Evolutionary conservation across 179 eudicot species (phyloP), one percentile per base, ranked within the genome.

Genomic region (Carnegiea gigantea): DNA sequence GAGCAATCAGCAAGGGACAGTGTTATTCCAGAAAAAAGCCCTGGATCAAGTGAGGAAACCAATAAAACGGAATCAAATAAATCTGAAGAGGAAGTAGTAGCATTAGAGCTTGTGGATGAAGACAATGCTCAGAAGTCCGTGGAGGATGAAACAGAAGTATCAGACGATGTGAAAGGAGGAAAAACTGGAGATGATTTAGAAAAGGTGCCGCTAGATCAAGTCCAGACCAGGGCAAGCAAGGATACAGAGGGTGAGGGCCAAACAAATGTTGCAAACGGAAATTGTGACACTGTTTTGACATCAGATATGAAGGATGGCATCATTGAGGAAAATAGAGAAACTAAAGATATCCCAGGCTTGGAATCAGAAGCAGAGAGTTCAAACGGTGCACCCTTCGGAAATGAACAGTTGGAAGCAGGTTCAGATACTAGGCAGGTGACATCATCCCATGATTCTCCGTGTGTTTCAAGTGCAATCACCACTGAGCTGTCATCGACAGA

Each of bases 1-100:
- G 97, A 95, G 78, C 87, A 90, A 70, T 84, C 86, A 77, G 86
- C 91, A 49, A 86, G 86, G 78, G 95, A 90, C n/a, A 81, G 75
- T 67, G 64, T 82, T 38, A 28, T 84, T 6, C 18, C 14, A 1
- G 89, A 86, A 82, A 82, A 80, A 79, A 86, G 67, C 80, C 44
- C 71, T 68, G 74, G 75, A 24, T 79, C 17, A 38, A 67, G 43
- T 59, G 74, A 79, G 73, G 88, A 81, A 81, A 81, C 21, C 21
- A 49, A 76, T 84, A 71, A 46, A 49, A 23, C 76, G 49, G 86
- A 81, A 79, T 70, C 87, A 80, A 79, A 85, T 79, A 73, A 59
- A 40, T 83, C 76, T 79, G 85, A 84, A 78, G 86, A 84, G 23
- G 83, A 49, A 75, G 80, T 75, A 75, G 80, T 75, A 62, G 51